Conservation (phyloP, 2,329 filamentous ascomycete genomes). For the Cryphonectria parasitica region DNA sequence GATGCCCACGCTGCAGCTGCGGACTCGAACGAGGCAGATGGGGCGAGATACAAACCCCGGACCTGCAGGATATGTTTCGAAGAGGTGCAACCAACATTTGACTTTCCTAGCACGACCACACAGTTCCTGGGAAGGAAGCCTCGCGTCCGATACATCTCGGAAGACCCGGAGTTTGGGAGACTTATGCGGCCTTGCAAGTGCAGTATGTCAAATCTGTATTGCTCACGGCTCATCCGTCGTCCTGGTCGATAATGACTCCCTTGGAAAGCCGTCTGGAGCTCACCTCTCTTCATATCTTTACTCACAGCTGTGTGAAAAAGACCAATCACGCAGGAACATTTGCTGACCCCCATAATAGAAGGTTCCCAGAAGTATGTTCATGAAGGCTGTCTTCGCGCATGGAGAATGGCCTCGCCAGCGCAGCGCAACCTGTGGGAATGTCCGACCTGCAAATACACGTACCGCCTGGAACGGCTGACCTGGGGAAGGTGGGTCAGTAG, state of each 20-base stretch:
- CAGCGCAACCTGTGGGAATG: slow-evolving; percentile 83
- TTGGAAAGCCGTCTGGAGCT: neutral
- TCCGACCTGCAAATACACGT: slow-evolving; percentile 83
- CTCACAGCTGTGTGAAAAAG: neutral
- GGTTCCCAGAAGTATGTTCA: slow-evolving; percentile 94
- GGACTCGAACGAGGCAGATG: slow-evolving; percentile 23
- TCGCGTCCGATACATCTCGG: slow-evolving; percentile 66
- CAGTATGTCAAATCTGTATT: slow-evolving; percentile 43
- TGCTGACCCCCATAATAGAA: slow-evolving; percentile 39
- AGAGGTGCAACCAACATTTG: slow-evolving; percentile 55
- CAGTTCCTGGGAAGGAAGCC: slow-evolving; percentile 39
- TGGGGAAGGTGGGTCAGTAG: slow-evolving; percentile 74
- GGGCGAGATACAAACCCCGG: slow-evolving; percentile 65
- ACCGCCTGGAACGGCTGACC: slow-evolving; percentile 75
- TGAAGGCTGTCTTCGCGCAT: slow-evolving; percentile 82
- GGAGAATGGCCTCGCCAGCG: slow-evolving; percentile 74
- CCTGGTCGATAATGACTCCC: neutral
- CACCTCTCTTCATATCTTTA: neutral
- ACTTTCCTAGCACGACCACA: slow-evolving; percentile 41
- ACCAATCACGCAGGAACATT: neutral
- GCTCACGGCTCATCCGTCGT: neutral
- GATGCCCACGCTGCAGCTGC: slow-evolving; percentile 23
- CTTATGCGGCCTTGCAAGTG: slow-evolving; percentile 90
- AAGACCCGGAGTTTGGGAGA: slow-evolving; percentile 73
- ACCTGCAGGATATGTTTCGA: slow-evolving; percentile 92